Evolutionary conservation across 441 rosid genomes (phyloP).

Genomic region (Populus hybrid): DNA sequence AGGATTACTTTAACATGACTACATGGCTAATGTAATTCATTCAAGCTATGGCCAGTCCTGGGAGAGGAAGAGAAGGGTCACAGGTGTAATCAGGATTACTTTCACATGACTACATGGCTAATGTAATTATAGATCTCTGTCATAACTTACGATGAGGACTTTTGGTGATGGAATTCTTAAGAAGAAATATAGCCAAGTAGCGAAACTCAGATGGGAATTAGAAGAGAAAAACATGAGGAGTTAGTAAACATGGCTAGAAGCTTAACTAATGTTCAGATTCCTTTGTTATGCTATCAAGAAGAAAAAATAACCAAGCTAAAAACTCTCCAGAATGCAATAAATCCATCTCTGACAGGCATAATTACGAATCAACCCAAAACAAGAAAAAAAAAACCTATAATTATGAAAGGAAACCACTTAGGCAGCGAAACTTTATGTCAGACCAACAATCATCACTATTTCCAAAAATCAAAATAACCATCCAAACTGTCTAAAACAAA

Average conservation of each 20-base stretch:
- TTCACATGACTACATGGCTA: background rate
- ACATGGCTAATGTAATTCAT: background rate
- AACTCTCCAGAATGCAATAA: background rate
- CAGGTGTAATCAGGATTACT: background rate
- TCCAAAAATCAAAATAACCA: conserved; percentile 28
- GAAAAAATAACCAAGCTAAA: background rate
- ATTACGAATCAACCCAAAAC: background rate
- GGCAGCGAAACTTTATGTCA: conserved; percentile 23
- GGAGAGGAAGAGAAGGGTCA: background rate
- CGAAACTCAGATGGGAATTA: background rate
- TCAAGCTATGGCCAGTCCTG: background rate
- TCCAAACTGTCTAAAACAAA: conserved; percentile 7
- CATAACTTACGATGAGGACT: background rate
- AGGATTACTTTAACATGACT: background rate
- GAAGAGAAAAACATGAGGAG: background rate
- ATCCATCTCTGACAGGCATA: conserved; percentile 15
- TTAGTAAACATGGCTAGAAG: background rate
- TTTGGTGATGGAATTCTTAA: background rate
- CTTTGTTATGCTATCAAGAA: background rate
- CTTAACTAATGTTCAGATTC: background rate
- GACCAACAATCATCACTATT: conserved; percentile 19
- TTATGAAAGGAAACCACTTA: background rate
- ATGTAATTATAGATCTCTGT: background rate
- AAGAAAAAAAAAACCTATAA: background rate
- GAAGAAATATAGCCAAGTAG: background rate